These are phyloP conservation scores for Naumovozyma baii DNA, from an alignment of 805 yeast genomes.

Conservation along the genomic window DNA sequence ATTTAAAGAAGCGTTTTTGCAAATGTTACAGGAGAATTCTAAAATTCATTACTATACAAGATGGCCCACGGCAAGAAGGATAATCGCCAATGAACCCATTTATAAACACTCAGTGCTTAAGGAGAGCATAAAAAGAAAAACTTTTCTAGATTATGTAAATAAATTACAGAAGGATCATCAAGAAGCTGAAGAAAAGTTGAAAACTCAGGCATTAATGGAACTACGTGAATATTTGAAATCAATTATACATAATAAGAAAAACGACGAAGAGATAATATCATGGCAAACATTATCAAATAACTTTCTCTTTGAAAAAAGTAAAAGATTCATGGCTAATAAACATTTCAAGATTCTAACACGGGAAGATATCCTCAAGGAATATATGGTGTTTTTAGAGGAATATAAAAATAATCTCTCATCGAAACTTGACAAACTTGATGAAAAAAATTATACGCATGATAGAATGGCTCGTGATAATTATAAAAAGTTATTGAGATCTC, in stretches of 20 bases:
- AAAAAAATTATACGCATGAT: conserved; percentile 44
- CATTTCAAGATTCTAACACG: conserved; percentile 44
- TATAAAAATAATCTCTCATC: conserved; percentile 18
- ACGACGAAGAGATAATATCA: conserved; percentile 9
- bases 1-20: conserved; percentile 44
- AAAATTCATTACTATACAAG: conserved; percentile 48
- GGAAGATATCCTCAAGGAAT: conserved; percentile 48
- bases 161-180: conserved; percentile 29
- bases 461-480: conserved; percentile 57
- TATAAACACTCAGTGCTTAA: conserved; percentile 51
- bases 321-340: conserved; percentile 49
- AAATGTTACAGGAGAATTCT: conserved; percentile 36
- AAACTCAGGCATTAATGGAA: conserved; percentile 43
- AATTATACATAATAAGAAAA: conserved; percentile 14
- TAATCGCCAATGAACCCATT: conserved; percentile 55
- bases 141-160: conserved; percentile 43
- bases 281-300: conserved; percentile 19
- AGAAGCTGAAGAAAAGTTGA: conserved; percentile 20
- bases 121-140: conserved; percentile 45
- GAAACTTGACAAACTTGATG: conserved; percentile 21
- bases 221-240: conserved; percentile 41
- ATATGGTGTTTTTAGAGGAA: conserved; percentile 24
- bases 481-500: conserved; percentile 30
- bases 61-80: conserved; percentile 50
- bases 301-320: conserved; percentile 33